Conservation (phyloP, 192 early-diverging fungal genomes). For the Backusella luteola region DNA sequence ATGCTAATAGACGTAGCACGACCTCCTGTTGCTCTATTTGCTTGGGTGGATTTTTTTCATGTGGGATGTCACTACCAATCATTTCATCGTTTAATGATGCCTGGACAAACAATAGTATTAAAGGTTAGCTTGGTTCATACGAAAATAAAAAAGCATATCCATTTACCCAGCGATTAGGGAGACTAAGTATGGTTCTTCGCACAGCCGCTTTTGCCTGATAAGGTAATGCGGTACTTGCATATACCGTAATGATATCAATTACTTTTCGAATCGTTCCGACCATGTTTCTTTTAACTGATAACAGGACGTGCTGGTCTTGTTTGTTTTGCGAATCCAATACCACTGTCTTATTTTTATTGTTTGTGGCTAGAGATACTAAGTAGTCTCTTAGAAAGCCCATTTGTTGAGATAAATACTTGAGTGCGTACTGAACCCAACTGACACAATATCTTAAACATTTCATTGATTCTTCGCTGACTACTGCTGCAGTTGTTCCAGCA, state of each 20-base stretch:
- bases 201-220: conserved; percentile 75
- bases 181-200: conserved; percentile 71
- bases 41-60: not conserved
- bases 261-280: conserved; percentile 80
- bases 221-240: conserved; percentile 80
- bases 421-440: conserved; percentile 82
- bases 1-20: conserved; percentile 60
- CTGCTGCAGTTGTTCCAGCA: conserved; percentile 65
- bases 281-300: conserved; percentile 64
- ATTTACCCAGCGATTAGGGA: conserved; percentile 76
- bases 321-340: not conserved
- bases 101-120: not conserved
- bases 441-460: conserved; percentile 83
- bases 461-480: conserved; percentile 86
- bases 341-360: not conserved
- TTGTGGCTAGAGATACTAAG: conserved; percentile 42
- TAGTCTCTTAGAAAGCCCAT: conserved; percentile 59
- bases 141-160: not conserved
- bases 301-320: conserved; percentile 16
- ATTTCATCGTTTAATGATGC: conserved; percentile 33
- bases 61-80: not conserved
- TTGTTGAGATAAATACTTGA: conserved; percentile 63
- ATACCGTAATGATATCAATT: conserved; percentile 78
- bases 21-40: conserved; percentile 44
- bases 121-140: not conserved